Evolutionary conservation across 129 eudicot species (phyloP), one percentile per base, ranked within the genome.

Genomic region (Flaveria robusta): DNA sequence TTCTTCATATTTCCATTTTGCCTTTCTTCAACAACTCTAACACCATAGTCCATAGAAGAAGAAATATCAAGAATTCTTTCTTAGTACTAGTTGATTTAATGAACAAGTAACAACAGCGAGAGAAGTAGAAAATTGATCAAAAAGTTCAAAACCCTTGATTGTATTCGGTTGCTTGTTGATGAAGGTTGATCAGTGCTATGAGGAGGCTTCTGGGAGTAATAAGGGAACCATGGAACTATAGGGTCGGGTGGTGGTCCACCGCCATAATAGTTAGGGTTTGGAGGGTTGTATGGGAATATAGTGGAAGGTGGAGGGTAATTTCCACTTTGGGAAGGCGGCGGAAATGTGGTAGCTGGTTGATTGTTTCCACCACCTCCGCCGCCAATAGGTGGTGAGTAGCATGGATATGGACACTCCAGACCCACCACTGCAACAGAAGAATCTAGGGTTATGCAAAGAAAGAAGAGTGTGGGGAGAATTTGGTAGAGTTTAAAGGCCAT

Each of bases 391-490:
- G 97, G 88, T 49, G 97, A 91, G 69, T 83, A 85, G 68, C 97
- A 91, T n/a, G 97, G 97, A 58, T 91, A 91, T 4, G 87, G 87
- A 49, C 97, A 91, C 74, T 82, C 83, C 41, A 73, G 93, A 13
- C 90, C 62, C 49, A 83, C 72, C 55, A 72, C 69, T 10, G 31
- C 5, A 55, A 77, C 43, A 11, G 77, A 74, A 79, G 58, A 46
- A 45, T 52, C 9, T 47, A 81, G 54, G 49, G 81, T n/a, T 46
- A 72, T 78, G 72, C 51, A 71, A 65, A 80, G 49, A 23, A 86
- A 52, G 45, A 79, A 66, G 18, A 81, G 22, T 59, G 74, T 64
- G 29, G 86, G 74, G 78, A 87, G 88, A 54, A 81, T 72, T 56
- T 78, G 62, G 50, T 73, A 43, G 79, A 80, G 59, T 29, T 65